Conservation (phyloP, 2,329 filamentous ascomycete species). For the Aspergillus versicolor region DNA sequence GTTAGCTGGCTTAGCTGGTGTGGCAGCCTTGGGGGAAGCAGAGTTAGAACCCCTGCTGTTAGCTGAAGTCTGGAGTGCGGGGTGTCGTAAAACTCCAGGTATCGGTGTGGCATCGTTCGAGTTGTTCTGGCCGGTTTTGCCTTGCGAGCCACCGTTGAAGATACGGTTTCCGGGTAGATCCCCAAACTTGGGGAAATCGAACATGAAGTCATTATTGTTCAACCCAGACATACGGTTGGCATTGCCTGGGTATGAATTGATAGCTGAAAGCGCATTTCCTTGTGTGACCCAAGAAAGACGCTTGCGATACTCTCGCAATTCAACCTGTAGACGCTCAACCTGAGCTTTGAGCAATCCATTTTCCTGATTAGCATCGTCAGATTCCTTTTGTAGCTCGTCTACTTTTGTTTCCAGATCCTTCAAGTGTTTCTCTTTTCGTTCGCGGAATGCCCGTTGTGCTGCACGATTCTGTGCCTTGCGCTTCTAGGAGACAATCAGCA, state of each 20-base stretch:
- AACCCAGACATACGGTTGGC: slow-evolving; percentile 56
- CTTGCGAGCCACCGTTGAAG: slow-evolving; percentile 48
- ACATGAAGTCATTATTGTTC: slow-evolving; percentile 80
- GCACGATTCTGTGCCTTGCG: slow-evolving; percentile 90
- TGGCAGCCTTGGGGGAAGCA: slow-evolving; percentile 13
- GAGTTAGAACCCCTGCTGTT: background rate
- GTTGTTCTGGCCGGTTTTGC: slow-evolving; percentile 29
- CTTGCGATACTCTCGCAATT: slow-evolving; percentile 89
- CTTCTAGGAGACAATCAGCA: slow-evolving; percentile 38
- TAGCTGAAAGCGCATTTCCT: slow-evolving; percentile 47
- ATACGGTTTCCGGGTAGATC: slow-evolving; percentile 60
- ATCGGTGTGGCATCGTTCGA: slow-evolving; percentile 30
- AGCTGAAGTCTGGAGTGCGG: slow-evolving; percentile 9
- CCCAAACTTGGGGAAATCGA: slow-evolving; percentile 95
- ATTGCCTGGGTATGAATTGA: slow-evolving; percentile 47
- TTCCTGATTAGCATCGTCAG: slow-evolving; percentile 78
- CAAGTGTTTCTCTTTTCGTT: slow-evolving; percentile 82
- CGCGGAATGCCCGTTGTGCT: slow-evolving; percentile 87
- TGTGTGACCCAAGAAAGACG: slow-evolving; percentile 65
- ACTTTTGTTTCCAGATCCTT: slow-evolving; percentile 57
- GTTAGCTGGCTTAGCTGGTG: background rate
- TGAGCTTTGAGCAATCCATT: slow-evolving; percentile 82
- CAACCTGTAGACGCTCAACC: slow-evolving; percentile 79
- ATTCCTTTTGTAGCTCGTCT: slow-evolving; percentile 71
- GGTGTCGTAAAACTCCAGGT: slow-evolving; percentile 33